phyloP scores from a whole-genome alignment of 1,284 basidiomycete species.

The Pulveroboletus sp. region DNA sequence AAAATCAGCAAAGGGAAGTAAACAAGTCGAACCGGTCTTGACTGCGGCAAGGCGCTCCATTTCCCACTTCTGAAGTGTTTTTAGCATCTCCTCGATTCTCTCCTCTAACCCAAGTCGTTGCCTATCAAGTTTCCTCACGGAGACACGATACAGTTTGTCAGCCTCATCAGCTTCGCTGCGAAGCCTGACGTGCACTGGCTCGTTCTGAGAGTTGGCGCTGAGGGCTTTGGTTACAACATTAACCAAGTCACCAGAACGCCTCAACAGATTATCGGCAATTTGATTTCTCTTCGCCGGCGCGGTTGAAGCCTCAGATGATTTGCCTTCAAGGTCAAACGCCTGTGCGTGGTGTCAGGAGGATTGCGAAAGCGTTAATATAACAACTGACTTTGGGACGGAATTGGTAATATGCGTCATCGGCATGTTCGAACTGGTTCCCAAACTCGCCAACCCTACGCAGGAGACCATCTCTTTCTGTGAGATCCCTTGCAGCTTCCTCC shows the following conservation, averaged over 20 bases:
- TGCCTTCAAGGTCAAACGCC: slow-evolving; percentile 65
- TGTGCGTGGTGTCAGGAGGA: slow-evolving; percentile 25
- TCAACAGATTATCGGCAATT: slow-evolving; percentile 55
- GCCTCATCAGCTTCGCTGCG: slow-evolving; percentile 77
- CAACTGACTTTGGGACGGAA: slow-evolving; percentile 66
- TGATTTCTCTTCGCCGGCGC: slow-evolving; percentile 40
- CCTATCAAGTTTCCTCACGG: slow-evolving; percentile 73
- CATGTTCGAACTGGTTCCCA: slow-evolving; percentile 72
- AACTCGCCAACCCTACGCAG: slow-evolving; percentile 77
- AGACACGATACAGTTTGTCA: slow-evolving; percentile 70
- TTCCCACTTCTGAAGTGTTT: slow-evolving; percentile 82
- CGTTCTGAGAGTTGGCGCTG: slow-evolving; percentile 44
- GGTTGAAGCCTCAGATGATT: slow-evolving; percentile 33
- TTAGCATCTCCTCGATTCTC: slow-evolving; percentile 77
- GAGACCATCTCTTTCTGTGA: slow-evolving; percentile 72
- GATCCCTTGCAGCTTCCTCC: slow-evolving; percentile 73
- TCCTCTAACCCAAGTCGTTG: slow-evolving; percentile 83
- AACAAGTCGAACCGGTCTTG: slow-evolving; percentile 57
- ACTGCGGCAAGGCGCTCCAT: slow-evolving; percentile 76
- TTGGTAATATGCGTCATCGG: slow-evolving; percentile 76
- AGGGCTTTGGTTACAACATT: slow-evolving; percentile 73
- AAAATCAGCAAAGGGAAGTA: background rate
- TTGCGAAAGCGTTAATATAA: background rate
- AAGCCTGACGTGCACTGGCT: slow-evolving; percentile 65
- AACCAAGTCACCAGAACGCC: slow-evolving; percentile 64